Evolutionary conservation across 768 basidiomycete genomes (phyloP), one percentile per base, ranked within the genome.

Genomic region (Termitomyces sp.): DNA sequence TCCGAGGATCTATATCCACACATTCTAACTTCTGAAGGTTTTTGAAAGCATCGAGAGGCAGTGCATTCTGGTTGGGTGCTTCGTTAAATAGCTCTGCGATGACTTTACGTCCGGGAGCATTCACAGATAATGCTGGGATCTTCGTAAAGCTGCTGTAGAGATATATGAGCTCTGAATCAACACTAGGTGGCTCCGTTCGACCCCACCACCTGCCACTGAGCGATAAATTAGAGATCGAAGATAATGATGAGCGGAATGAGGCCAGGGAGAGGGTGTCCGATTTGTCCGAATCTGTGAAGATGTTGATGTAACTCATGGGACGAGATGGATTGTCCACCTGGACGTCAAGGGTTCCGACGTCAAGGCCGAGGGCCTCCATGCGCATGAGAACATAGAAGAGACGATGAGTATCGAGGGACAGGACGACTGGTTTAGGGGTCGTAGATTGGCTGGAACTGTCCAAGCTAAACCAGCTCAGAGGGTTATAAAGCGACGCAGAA

Each of bases 101-200:
- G 61, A 83, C 71, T 54, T 82, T 84, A 47, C 78, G 77, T 44
- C 81, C 81, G 0, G 89, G 88, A 2, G 86, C 78, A 58, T 76
- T 79, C 54, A 95, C 71, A 7, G 77, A 72, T 39, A 96, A 76
- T 1, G 92, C 87, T 16, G 94, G 94, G 0, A 97, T 75, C 71
- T 90, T 93, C 43, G 92, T 97, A 75, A 96, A 92, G 67, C 86
- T 82, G 67, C 91, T 92, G 74, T 85, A 96, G 59, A 95, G 79
- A 70, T 86, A 92, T 68, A 85, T 93, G 68, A 96, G 84, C 64
- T 93, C 89, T 2, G 75, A 67, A 54, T 94, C 88, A 61, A 89
- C 71, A 58, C 67, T 79, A 11, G 79, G 81, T 37, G 80, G 81
- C 55, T 84, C 79, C 5, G 79, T 67, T 58, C 77, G 74, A 43